Evolutionary conservation across 73 alveolate species (phyloP).

Genomic region (Blepharisma stoltei): DNA sequence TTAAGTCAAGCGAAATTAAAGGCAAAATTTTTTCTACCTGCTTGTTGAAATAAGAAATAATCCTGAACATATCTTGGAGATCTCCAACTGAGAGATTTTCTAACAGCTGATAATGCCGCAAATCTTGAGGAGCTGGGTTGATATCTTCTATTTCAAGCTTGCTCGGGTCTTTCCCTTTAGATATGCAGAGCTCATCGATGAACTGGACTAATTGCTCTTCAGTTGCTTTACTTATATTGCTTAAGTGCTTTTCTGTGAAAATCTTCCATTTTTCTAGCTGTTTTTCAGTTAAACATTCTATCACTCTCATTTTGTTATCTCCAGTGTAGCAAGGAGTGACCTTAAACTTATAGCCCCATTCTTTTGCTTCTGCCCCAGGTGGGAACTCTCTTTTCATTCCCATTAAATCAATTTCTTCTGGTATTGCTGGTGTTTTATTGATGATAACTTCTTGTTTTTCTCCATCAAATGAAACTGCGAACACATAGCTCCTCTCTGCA

Average conservation of each 20-base stretch:
- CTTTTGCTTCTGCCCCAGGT: conserved; percentile 20
- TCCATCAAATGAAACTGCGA: conserved; percentile 17
- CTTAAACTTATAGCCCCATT: conserved; percentile 32
- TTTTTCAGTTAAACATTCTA: conserved; percentile 11
- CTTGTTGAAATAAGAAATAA: conserved; percentile 19
- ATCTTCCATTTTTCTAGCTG: conserved; percentile 30
- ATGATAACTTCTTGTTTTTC: conserved; percentile 17
- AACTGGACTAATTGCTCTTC: conserved; percentile 29
- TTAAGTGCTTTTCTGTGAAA: background rate
- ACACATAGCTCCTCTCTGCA: background rate
- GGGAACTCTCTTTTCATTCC: conserved; percentile 18
- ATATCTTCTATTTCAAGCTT: conserved; percentile 25
- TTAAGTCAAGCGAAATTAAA: conserved; percentile 22
- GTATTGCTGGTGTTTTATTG: conserved; percentile 11
- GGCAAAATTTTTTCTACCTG: conserved; percentile 18
- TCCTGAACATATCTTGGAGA: conserved; percentile 12
- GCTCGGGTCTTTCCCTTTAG: conserved; percentile 11
- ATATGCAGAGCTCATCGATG: background rate
- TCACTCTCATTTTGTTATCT: conserved; percentile 3
- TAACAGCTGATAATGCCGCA: conserved; percentile 20
- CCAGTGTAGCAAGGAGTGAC: conserved; percentile 25
- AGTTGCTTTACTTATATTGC: background rate
- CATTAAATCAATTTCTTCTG: conserved; percentile 24
- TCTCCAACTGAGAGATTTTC: conserved; percentile 23
- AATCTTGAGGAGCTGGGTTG: background rate